phyloP scores from a whole-genome alignment of 192 early-diverging fungal species.

The Rhizophlyctis rosea region DNA sequence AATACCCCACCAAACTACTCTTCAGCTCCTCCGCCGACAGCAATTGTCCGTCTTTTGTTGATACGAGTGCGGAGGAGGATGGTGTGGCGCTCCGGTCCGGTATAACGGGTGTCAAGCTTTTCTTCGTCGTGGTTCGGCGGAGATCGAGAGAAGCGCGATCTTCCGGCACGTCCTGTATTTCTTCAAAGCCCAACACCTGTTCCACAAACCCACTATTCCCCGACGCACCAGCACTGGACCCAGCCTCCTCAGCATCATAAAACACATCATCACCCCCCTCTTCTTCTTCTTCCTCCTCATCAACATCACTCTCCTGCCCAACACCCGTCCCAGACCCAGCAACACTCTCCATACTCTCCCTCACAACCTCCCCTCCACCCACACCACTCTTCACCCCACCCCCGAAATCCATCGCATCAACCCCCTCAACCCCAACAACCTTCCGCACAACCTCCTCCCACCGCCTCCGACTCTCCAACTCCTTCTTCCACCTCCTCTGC shows the following conservation, averaged over 20 bases:
- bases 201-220: conserved; percentile 18
- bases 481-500: conserved; percentile 20
- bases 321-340: conserved; percentile 1
- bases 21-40: too few relatives aligned
- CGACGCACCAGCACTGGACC: background rate
- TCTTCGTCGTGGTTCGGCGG: too few relatives aligned
- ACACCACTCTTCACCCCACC: background rate
- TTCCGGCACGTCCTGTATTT: conserved; percentile 1
- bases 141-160: conserved; percentile 51
- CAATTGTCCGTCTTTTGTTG: too few relatives aligned
- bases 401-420: background rate
- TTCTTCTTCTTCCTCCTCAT: too few relatives aligned
- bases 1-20: conserved; percentile 33
- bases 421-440: conserved; percentile 20
- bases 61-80: too few relatives aligned
- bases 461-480: conserved; percentile 26
- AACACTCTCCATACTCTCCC: background rate
- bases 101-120: too few relatives aligned
- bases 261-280: conserved; percentile 40
- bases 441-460: conserved; percentile 36
- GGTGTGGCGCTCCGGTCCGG: too few relatives aligned
- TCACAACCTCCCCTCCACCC: background rate
- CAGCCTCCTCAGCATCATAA: conserved; percentile 36
- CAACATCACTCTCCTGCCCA: conserved; percentile 12
- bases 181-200: conserved; percentile 24